Evolutionary conservation across 805 yeast species (phyloP).

Genomic region (Saturnispora ahearnii): DNA sequence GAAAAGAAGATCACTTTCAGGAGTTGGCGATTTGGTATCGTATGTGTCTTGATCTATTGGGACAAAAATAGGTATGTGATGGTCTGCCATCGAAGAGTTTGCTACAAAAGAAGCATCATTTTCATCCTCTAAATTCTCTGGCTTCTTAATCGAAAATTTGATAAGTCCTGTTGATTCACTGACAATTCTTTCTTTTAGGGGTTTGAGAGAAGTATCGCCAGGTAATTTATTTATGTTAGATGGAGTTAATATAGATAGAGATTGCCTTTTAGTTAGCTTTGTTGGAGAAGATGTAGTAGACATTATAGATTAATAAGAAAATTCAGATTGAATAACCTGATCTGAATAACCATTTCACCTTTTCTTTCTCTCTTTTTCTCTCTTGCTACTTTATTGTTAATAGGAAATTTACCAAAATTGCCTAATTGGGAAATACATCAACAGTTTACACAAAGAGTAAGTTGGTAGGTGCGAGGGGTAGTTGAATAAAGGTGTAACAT

Average conservation of each 20-base stretch:
- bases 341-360: background rate
- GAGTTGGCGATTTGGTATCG: background rate
- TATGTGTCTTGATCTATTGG: constrained; percentile 22
- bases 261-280: constrained; percentile 20
- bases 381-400: background rate
- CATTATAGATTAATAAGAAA: background rate
- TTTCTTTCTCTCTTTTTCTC: background rate
- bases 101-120: background rate
- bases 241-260: constrained; percentile 27
- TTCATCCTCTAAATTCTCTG: background rate
- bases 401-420: background rate
- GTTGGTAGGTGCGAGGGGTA: too few species aligned
- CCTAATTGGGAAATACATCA: background rate
- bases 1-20: constrained; percentile 22
- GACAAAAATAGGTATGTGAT: constrained; percentile 27
- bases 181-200: constrained; percentile 27
- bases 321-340: background rate
- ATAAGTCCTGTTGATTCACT: constrained; percentile 46
- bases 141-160: constrained; percentile 31
- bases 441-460: background rate
- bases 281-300: background rate
- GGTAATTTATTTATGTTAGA: constrained; percentile 15
- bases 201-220: background rate
- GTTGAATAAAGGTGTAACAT: too few species aligned
- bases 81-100: background rate